Base-by-base conservation (phyloP, 768 basidiomycete species). In the Leccinum olivaceopallidum region DNA sequence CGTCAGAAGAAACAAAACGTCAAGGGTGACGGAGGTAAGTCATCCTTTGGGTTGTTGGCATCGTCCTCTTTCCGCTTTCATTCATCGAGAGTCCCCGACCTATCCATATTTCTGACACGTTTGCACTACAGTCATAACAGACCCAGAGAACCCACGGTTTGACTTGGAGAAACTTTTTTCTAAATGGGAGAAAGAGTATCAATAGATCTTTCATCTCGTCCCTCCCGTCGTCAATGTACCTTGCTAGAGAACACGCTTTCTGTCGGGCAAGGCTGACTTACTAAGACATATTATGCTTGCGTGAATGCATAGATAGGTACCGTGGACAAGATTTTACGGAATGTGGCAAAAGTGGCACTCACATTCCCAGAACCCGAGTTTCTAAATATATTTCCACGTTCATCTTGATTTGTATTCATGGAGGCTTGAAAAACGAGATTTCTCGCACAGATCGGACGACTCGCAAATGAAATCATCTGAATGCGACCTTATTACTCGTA, bases 121-220 rank as follows among this genome's bases (percentile, higher is more conserved):
- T 48, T 55, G 58, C 37, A 53, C 52, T 53, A 9, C 76, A 95
- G 95, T 96, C 66, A 80, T 97, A 65, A 90, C 94, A 65, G 87
- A 99, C 81, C 92, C 95, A 47, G 96, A 98, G 68, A 88, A 98
- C 77, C 94, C 96, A 56, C 86, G 85, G 65, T 99, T 98, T 77
- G 95, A 98, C 81, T 81, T 98, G 73, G 96, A 98, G 82, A 94
- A 94, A 77, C 78, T 97, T 61, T 70, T 92, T 73, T 80, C 82
- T 49, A 85, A 86, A 72, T 87, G 86, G 83, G 91, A 92, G 76
- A 85, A 81, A 71, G 85, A 85, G 67, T 83, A 79, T 70, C 78
- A 79, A 81, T 87, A 78, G 79, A 73, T 47, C 61, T 64, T 73
- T 60, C 69, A 18, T 49, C 39, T 58, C 55, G 18, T 60, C 57